Evolutionary conservation across 2,329 filamentous ascomycete species (phyloP), one percentile per base, ranked within the genome.

Genomic region (Orbilia ellipsospora): DNA sequence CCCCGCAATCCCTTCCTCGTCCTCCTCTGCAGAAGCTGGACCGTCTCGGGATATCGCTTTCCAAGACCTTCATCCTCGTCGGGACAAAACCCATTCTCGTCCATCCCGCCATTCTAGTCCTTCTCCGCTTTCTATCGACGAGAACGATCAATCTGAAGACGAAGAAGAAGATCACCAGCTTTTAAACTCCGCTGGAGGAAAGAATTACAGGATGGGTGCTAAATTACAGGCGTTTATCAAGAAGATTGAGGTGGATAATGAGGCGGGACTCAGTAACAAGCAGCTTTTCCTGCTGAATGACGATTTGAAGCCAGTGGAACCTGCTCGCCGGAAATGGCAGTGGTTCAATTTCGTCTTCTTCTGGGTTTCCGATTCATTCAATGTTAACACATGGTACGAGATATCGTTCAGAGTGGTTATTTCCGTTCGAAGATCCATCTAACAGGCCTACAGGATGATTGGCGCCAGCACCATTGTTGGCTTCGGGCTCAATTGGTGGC

Each of bases 281-380:
- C 92, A 97, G 84, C 85, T 96, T 78, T 93, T 97, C 90, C 87
- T 97, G 81, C 92, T 89, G 78, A 97, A 97, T 82, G 84, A 92
- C 81, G 92, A 95, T 83, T 85, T 95, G 78, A 93, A 92, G 78
- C 86, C 86, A 81, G 85, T 97, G 61, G 93, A 96, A 81, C 89
- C 89, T 15, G 88, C 88, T 77, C 88, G 92, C 70, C 89, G 94
- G 65, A 88, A 92, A 87, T 97, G 94, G 93, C 89, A 89, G 16
- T 84, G 90, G 31, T 93, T 91, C 88, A 96, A 96, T 82, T 97
- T 93, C 81, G 90, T 96, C 48, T 91, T 89, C 13, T 95, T 95
- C 81, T 94, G 92, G 92, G 87, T 95, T 80, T 90, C 91, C 31
- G 92, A 94, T 83, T 91, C 89, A 0, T 93, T 94, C 84, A 94